These are phyloP conservation scores for Nothophytophthora sp. DNA, from an alignment of 352 stramenopile genomes.

Conservation along the genomic window DNA sequence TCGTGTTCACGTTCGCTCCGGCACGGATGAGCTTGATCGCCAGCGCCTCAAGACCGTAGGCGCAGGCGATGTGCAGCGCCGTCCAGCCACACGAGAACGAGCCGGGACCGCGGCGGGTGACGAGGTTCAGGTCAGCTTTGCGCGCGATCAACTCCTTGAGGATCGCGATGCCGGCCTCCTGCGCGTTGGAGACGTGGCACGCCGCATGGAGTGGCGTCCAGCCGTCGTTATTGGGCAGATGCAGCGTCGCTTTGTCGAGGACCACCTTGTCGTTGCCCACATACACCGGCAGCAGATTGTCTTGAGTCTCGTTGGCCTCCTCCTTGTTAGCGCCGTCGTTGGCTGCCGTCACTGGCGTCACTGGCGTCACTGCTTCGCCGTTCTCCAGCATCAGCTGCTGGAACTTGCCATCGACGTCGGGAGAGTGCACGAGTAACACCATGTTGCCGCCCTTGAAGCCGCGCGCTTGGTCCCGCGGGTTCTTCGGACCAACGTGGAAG, in stretches of 20 bases:
- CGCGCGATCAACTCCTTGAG: constrained; percentile 62
- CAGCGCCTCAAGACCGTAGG: constrained; percentile 73
- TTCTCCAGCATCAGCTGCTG: constrained; percentile 42
- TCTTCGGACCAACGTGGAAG: constrained; percentile 77
- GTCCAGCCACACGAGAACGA: constrained; percentile 82
- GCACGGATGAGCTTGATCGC: constrained; percentile 78
- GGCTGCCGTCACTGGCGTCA: constrained; percentile 9
- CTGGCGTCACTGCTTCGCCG: constrained; percentile 6
- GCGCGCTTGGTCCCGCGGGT: constrained; percentile 29
- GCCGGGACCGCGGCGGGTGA: constrained; percentile 67
- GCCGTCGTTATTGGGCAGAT: constrained; percentile 74
- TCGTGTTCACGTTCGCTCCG: constrained; percentile 63
- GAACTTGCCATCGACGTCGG: constrained; percentile 50
- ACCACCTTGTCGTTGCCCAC: constrained; percentile 73
- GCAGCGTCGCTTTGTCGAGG: constrained; percentile 63
- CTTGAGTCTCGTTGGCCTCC: constrained; percentile 19
- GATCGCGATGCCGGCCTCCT: constrained; percentile 75
- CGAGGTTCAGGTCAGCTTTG: constrained; percentile 59
- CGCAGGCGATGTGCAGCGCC: constrained; percentile 74
- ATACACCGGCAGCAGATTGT: constrained; percentile 62
- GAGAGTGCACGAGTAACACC: constrained; percentile 61
- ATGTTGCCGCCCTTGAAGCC: constrained; percentile 64
- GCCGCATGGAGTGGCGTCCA: constrained; percentile 79
- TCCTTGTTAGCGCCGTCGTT: constrained; percentile 9
- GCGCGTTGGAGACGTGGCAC: constrained; percentile 70